A percentile compares a stretch with the other conserved stretches of the same genome.
Evolutionary conservation across 148 eudicot species (phyloP).

Genomic region (Fallopia convolvulus): DNA sequence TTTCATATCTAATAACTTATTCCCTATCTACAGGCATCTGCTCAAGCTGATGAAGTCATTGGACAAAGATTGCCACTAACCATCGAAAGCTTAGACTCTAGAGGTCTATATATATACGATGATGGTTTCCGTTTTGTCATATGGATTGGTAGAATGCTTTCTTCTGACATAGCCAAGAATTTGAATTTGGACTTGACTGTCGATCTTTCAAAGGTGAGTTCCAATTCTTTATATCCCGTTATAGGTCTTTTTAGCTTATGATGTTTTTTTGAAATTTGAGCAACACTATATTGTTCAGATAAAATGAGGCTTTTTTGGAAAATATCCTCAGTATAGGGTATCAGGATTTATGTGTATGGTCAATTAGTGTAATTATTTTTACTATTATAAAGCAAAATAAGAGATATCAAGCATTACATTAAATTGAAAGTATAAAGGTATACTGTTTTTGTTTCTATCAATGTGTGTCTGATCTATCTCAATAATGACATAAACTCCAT

Average conservation of each 20-base stretch:
- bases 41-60: constrained; percentile 34
- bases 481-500: too few relatives aligned
- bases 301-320: not conserved
- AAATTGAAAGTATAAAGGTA: too few relatives aligned
- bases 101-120: constrained; percentile 85
- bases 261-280: not conserved
- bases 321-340: not conserved
- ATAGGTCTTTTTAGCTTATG: not conserved
- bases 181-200: constrained; percentile 64
- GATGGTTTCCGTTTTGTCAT: constrained; percentile 90
- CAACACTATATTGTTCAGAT: not conserved
- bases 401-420: too few relatives aligned
- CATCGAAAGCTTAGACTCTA: constrained; percentile 81
- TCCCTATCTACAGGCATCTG: constrained; percentile 34
- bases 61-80: constrained; percentile 56
- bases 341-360: not conserved
- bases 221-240: not conserved
- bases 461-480: not conserved
- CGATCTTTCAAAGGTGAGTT: constrained; percentile 65
- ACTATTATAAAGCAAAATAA: too few relatives aligned
- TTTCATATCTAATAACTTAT: constrained; percentile 11
- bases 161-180: constrained; percentile 64
- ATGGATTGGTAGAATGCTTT: constrained; percentile 88
- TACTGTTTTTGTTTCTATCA: not conserved
- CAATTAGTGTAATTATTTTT: not conserved